Base-by-base conservation (phyloP, 768 basidiomycete genomes). In the Hypholoma fasciculare region DNA sequence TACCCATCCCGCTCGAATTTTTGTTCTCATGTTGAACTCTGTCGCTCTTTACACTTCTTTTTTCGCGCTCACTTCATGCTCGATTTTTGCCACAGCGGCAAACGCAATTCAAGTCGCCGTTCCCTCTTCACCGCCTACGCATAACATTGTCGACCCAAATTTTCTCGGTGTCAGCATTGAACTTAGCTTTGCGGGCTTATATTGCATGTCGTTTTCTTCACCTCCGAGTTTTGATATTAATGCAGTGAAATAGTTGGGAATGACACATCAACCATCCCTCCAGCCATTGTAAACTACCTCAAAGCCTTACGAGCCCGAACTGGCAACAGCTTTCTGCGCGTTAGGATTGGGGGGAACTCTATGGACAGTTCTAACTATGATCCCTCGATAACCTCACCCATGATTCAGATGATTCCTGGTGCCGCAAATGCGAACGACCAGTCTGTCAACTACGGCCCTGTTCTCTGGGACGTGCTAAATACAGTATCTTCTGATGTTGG, bases 91-190 rank as follows among this genome's bases (percentile, higher is more conserved):
- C 60, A 63, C 56, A 52, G 66, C 63, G 16, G 71, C 69, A n/a
- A 65, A 69, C 56, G 56, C 70, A 20, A 59, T 74, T 52, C 58
- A 65, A 26, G 62, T 76, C 49, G 55, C 63, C 14, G 64, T 78
- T 44, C 76, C 77, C 14, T 55, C 74, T 2, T 62, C 71, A 26
- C 73, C 78, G 5, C 61, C 77, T 1, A 64, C 70, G 1, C 62
- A 58, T 42, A 72, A 78, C 70, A 74, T 75, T 38, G 81, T 84
- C 4, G 68, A 73, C 47, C 69, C 76, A 7, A 86, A 85, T 66
- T 89, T 87, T 60, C 69, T 89, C 14, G 88, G 88, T 8, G 81
- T 88, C 66, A 83, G 81, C 49, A 74, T 88, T 59, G 87, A 89
- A 68, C 74, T 90, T 47, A 83, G 82, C 48, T 85, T 85, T 59